Evolutionary conservation across 2,329 filamentous ascomycete genomes (phyloP).

Genomic region (Penicillium sp.): DNA sequence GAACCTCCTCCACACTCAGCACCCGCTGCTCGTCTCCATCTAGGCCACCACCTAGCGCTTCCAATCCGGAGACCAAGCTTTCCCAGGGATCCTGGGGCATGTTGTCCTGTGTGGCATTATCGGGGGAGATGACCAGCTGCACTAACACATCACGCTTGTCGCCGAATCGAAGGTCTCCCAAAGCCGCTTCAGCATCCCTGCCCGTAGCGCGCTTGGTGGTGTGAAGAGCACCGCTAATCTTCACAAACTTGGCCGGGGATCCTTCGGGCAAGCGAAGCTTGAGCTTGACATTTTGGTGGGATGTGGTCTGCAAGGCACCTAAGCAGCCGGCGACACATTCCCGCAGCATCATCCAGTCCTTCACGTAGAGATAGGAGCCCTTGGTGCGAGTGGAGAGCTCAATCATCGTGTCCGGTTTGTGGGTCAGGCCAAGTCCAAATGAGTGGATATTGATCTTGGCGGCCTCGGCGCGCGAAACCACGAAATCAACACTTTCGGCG

Average conservation of each 20-base stretch:
- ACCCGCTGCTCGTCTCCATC: slow-evolving; percentile 83
- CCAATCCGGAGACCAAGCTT: slow-evolving; percentile 90
- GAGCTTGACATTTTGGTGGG: slow-evolving; percentile 97
- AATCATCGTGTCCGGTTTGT: slow-evolving; percentile 99
- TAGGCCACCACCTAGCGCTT: slow-evolving; percentile 83
- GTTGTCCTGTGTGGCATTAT: slow-evolving; percentile 77
- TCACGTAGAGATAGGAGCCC: slow-evolving; percentile 96
- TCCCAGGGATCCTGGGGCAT: slow-evolving; percentile 95
- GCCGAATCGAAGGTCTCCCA: slow-evolving; percentile 91
- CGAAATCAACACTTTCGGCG: slow-evolving; percentile 93
- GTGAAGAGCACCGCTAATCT: slow-evolving; percentile 93
- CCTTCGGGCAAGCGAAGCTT: slow-evolving; percentile 93
- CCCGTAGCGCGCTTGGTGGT: slow-evolving; percentile 95
- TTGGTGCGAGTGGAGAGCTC: slow-evolving; percentile 94
- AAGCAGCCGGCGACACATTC: slow-evolving; percentile 94
- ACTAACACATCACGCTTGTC: slow-evolving; percentile 95
- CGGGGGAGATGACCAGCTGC: slow-evolving; percentile 86
- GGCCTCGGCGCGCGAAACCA: slow-evolving; percentile 92
- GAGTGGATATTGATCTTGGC: slow-evolving; percentile 97
- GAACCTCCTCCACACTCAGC: slow-evolving; percentile 88
- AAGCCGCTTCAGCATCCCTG: slow-evolving; percentile 84
- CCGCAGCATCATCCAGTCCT: slow-evolving; percentile 99
- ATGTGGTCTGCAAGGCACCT: slow-evolving; percentile 85
- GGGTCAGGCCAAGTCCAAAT: slow-evolving; percentile 91
- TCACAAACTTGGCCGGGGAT: slow-evolving; percentile 96